phyloP scores from a whole-genome alignment of 495 filamentous ascomycete species.

The Podospora tetraspora region DNA sequence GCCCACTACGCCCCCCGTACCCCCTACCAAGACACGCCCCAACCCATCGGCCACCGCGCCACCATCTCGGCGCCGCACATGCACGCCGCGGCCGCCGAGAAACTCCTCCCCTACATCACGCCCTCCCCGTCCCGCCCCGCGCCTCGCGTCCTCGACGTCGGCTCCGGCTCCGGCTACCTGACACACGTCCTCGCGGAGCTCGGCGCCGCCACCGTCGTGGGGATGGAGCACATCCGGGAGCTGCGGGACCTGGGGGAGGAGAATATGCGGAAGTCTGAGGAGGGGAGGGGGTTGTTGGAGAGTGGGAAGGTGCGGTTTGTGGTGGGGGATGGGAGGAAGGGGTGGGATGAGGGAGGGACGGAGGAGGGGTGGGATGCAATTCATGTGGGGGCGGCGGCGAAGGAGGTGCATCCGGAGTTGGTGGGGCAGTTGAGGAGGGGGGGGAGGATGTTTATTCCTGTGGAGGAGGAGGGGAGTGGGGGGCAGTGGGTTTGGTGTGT shows the following conservation, averaged over 20 bases:
- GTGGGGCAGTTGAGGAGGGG: constrained; percentile 74
- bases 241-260: constrained; percentile 64
- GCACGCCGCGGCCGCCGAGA: constrained; percentile 76
- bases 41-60: constrained; percentile 77
- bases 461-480: constrained; percentile 52
- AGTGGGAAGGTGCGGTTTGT: constrained; percentile 64
- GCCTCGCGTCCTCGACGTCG: constrained; percentile 72
- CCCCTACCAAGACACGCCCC: constrained; percentile 87
- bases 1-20: constrained; percentile 65
- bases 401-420: constrained; percentile 63
- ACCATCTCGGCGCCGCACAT: constrained; percentile 98
- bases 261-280: constrained; percentile 69
- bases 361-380: constrained; percentile 73
- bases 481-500: constrained; percentile 83
- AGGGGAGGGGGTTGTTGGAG: constrained; percentile 59
- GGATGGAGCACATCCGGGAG: constrained; percentile 81
- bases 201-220: constrained; percentile 59
- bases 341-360: constrained; percentile 50
- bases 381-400: constrained; percentile 88
- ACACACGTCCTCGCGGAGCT: constrained; percentile 83
- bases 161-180: constrained; percentile 85
- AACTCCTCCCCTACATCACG: constrained; percentile 56
- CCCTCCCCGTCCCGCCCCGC: constrained; percentile 37
- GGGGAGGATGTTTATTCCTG: constrained; percentile 81
- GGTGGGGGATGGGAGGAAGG: constrained; percentile 74